Conservation (phyloP, 805 yeast genomes). For the Starmera pachycereana region DNA sequence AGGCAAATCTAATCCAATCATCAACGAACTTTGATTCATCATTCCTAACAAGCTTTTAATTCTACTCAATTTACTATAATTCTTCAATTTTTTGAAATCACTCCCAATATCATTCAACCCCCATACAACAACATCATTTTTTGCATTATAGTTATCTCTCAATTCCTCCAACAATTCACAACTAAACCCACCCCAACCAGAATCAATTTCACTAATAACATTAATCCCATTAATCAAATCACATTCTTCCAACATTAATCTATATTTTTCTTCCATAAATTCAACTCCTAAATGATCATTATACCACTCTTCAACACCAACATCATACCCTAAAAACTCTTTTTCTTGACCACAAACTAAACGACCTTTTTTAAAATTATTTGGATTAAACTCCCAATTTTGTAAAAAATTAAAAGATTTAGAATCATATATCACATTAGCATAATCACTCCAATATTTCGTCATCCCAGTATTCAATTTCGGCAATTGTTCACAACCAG, state of each 20-base stretch:
- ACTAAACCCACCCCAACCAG: slow-evolving; percentile 80
- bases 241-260: slow-evolving; percentile 61
- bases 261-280: slow-evolving; percentile 45
- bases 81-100: slow-evolving; percentile 4
- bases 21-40: slow-evolving; percentile 37
- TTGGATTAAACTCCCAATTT: slow-evolving; percentile 49
- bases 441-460: slow-evolving; percentile 73
- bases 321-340: slow-evolving; percentile 35
- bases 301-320: slow-evolving; percentile 55
- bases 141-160: slow-evolving; percentile 61
- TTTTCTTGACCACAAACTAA: slow-evolving; percentile 18
- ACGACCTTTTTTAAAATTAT: slow-evolving; percentile 18
- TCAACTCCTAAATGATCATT: slow-evolving; percentile 30
- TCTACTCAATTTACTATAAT: slow-evolving; percentile 24
- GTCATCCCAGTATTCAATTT: slow-evolving; percentile 32
- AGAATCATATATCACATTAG: slow-evolving; percentile 58
- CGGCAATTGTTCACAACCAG: slow-evolving; percentile 24
- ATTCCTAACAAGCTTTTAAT: slow-evolving; percentile 36
- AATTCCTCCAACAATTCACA: slow-evolving; percentile 38
- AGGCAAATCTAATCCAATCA: slow-evolving; percentile 40
- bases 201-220: slow-evolving; percentile 57
- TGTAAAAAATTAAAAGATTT: slow-evolving; percentile 40
- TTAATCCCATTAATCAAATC: slow-evolving; percentile 69
- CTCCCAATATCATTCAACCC: slow-evolving; percentile 24
- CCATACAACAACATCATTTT: slow-evolving; percentile 37